Evolutionary conservation across 441 rosid genomes (phyloP), one percentile per base, ranked within the genome.

Genomic region (Macaranga tanarius): DNA sequence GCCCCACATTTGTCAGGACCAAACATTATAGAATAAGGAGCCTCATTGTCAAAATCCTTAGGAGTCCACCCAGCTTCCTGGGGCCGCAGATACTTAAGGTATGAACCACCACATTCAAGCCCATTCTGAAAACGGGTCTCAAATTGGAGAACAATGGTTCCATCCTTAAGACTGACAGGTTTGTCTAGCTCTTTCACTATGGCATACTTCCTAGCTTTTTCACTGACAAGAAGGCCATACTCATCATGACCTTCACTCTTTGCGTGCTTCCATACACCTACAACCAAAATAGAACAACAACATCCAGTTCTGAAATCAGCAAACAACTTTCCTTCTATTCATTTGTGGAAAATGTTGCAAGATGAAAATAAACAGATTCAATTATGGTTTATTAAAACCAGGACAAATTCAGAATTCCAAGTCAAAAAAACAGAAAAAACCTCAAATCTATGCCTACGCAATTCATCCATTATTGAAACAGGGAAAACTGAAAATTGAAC

Each of bases 81-180:
- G 10, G 98, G 97, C 50, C 98, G 87, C 67, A 95, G 85, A 78
- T 90, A 95, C 70, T 95, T 95, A 78, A 95, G 69, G 81, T 95
- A 95, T 45, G 99, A 93, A 79, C 99, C 99, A 59, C 99, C 99
- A 67, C 99, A 95, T 86, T 95, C 99, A 48, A 95, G 97, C 40
- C 99, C 98, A 47, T 90, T 84, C 71, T 92, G 99, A 66, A 90
- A 82, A 59, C 99, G 98, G 76, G 86, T 87, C 83, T 95, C 99
- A 74, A 86, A 92, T 45, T 95, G 99, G 64, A 95, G 91, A 66
- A 88, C 95, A 50, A 85, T 60, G 19, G 93, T 95, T 31, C 90
- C 95, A 34, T 91, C 97, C 86, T 87, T 89, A 16, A 91, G 96
- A 86, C 67, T 84, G 31, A 74, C 86, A 15, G 85, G 86, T 80